phyloP scores from a whole-genome alignment of 306 rosid genomes.

The Purshia tridentata region DNA sequence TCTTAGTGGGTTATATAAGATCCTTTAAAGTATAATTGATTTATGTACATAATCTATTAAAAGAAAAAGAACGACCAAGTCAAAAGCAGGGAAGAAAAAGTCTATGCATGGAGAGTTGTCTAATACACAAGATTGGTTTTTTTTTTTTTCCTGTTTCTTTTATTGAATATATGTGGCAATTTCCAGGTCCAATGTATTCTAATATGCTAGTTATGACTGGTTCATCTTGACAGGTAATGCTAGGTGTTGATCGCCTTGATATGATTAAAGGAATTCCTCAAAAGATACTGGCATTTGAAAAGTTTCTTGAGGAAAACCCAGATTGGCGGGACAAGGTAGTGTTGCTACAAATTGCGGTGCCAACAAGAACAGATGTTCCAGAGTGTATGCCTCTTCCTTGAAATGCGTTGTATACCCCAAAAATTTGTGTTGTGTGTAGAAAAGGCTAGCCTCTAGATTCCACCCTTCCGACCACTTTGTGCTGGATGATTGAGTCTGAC shows the following conservation, averaged over 20 bases:
- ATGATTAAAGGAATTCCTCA: constrained; percentile 97
- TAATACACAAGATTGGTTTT: too few relatives aligned
- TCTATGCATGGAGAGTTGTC: too few relatives aligned
- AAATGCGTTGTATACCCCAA: constrained; percentile 6
- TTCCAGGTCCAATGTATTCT: constrained; percentile 1
- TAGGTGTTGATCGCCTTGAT: constrained; percentile 95
- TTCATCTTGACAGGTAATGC: constrained; percentile 66
- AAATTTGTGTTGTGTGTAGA: constrained; percentile 15
- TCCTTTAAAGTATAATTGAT: too few relatives aligned
- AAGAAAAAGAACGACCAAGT: too few relatives aligned
- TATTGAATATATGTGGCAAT: too few relatives aligned
- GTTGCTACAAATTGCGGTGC: constrained; percentile 92
- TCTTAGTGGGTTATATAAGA: too few relatives aligned
- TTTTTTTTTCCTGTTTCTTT: too few relatives aligned
- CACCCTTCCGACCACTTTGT: not conserved
- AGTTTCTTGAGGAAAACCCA: constrained; percentile 76
- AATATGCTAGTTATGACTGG: constrained; percentile 12
- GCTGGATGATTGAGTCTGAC: not conserved
- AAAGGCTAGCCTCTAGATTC: constrained; percentile 11
- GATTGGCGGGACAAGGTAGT: constrained; percentile 81
- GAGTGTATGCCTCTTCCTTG: constrained; percentile 60
- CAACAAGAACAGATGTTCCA: constrained; percentile 94
- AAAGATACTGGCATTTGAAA: constrained; percentile 88
- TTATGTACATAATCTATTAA: too few relatives aligned
- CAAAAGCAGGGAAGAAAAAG: too few relatives aligned